Base-by-base conservation (phyloP, 2,329 filamentous ascomycete species). In the Trichoderma koningiopsis region DNA sequence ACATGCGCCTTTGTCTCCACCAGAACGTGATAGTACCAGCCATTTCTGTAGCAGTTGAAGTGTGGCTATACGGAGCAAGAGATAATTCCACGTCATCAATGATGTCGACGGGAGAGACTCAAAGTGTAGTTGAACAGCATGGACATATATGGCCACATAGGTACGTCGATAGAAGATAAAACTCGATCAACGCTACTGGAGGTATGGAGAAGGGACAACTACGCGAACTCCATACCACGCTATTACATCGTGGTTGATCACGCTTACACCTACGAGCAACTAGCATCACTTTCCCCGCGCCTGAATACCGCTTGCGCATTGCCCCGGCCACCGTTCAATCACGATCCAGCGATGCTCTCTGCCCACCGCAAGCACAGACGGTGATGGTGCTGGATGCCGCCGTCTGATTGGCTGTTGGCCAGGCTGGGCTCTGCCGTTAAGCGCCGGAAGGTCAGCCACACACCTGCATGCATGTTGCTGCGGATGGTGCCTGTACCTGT, bases 371-470 rank as follows among this genome's bases (percentile, higher is more conserved):
- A 22, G 22, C 16, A 37, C n/a, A 47, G 27, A 40, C 62, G 52
- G 53, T 57, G 22, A 57, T 65, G 53, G 62, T 65, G 62, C 24
- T 56, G 62, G 31, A 56, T 24, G 24, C 40, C 11, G 62, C 62
- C 27, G 62, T 24, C 52, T 57, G 62, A 65, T 65, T 65, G 62
- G 62, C 40, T 35, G 62, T 29, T 22, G 62, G 62, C 33, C 11
- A n/a, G 31, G 47, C 47, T 63, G 31, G 47, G 31, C 60, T 53
- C 22, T 65, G 52, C 62, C n/a, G 35, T 65, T 65, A 65, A 65
- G 62, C 62, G 62, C 62, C 62, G 31, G 62, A 47, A 13, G 40
- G 24, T 24, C 37, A 65, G 52, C 40, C 62, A 65, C 61, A 49
- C 61, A 56, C 24, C 31, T 22, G 33, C 61, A 31, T 56, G 61